Percentiles rank a stretch among this genome's conserved stretches.
These are phyloP conservation scores for Nemania sp. DNA, from an alignment of 2,329 filamentous ascomycete genomes.

Conservation along the genomic window DNA sequence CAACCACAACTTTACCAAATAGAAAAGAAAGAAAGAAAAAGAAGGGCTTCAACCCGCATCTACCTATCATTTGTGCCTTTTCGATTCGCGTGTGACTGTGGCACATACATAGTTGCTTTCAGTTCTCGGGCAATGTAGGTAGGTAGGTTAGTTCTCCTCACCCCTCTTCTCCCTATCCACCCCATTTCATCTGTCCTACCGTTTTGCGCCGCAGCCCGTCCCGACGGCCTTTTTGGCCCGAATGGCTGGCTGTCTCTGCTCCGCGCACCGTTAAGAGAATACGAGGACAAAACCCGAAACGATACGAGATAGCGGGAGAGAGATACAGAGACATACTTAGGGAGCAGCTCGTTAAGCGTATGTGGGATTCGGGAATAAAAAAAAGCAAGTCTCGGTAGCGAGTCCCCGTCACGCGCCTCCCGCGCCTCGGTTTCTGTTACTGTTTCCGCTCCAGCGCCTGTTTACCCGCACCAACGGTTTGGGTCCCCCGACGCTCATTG, in stretches of 20 bases:
- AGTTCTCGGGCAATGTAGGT: constrained; percentile 2
- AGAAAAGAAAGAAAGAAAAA: constrained; percentile 9
- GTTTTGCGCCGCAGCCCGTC: background rate
- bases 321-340: too few species aligned
- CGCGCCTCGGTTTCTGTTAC: background rate
- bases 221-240: background rate
- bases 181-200: constrained; percentile 1
- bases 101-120: constrained; percentile 11
- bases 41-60: background rate
- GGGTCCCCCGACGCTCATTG: constrained; percentile 13
- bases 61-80: constrained; percentile 13
- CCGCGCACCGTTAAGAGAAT: background rate
- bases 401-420: constrained; percentile 7
- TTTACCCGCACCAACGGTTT: constrained; percentile 22
- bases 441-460: background rate
- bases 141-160: background rate
- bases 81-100: constrained; percentile 6
- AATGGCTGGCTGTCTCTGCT: background rate
- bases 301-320: background rate
- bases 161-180: background rate
- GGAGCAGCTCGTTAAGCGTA: background rate
- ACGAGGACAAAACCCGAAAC: background rate
- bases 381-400: background rate
- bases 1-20: constrained; percentile 19
- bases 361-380: background rate